phyloP scores from a whole-genome alignment of 1,139 yeast species.

The Pichia sp. region DNA sequence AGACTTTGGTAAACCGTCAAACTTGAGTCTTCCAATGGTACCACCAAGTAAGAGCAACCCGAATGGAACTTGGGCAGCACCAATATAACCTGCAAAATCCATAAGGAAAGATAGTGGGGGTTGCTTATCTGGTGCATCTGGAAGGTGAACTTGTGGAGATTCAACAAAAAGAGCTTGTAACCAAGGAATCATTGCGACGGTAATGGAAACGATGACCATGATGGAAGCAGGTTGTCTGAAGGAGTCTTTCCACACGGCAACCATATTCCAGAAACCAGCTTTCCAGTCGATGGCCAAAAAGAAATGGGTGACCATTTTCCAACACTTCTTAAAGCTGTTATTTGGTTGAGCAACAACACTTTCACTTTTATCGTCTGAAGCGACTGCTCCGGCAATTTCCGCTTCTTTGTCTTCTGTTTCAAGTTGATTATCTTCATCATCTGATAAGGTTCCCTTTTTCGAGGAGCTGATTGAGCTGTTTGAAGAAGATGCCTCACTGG shows the following conservation, averaged over 20 bases:
- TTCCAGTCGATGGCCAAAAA: slow-evolving; percentile 8
- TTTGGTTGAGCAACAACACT: not conserved
- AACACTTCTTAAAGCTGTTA: not conserved
- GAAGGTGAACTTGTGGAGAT: slow-evolving; percentile 33
- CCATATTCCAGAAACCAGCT: slow-evolving; percentile 62
- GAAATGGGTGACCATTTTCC: not conserved
- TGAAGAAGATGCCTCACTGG: not conserved
- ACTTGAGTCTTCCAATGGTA: slow-evolving; percentile 65
- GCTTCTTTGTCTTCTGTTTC: slow-evolving; percentile 27
- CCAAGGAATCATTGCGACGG: slow-evolving; percentile 70
- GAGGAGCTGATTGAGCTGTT: not conserved
- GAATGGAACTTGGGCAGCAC: slow-evolving; percentile 83
- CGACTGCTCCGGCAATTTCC: slow-evolving; percentile 37
- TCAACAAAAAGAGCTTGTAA: slow-evolving; percentile 69
- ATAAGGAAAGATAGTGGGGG: slow-evolving; percentile 82
- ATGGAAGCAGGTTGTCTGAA: slow-evolving; percentile 35
- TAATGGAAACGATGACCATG: slow-evolving; percentile 28
- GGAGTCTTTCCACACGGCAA: slow-evolving; percentile 27
- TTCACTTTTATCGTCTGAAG: slow-evolving; percentile 38
- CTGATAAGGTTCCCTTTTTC: no score
- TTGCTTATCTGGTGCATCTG: slow-evolving; percentile 71
- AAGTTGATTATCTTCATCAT: slow-evolving; percentile 9
- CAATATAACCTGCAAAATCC: slow-evolving; percentile 73
- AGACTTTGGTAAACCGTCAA: slow-evolving; percentile 55
- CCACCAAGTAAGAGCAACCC: slow-evolving; percentile 81